phyloP scores from a whole-genome alignment of 371 early-diverging fungal species.

The Mortierella polycephala region DNA sequence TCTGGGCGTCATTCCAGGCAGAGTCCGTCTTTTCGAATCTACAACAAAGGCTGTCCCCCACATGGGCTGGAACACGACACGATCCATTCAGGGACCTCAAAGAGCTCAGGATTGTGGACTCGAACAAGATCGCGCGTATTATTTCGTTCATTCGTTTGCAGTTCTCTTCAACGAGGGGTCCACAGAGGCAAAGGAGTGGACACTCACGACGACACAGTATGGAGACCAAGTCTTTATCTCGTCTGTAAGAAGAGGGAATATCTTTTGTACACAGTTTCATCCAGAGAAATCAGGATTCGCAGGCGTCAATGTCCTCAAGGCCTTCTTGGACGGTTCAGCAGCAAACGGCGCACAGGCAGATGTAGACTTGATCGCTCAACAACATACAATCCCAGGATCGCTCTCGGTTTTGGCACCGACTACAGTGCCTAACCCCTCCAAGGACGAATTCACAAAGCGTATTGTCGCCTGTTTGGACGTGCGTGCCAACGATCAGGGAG shows the following conservation, averaged over 20 bases:
- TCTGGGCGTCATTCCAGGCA: conserved; percentile 85
- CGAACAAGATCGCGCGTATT: conserved; percentile 73
- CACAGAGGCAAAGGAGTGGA: conserved; percentile 71
- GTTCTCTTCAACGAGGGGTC: conserved; percentile 68
- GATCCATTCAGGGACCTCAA: conserved; percentile 43
- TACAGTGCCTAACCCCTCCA: conserved; percentile 32
- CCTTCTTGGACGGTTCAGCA: conserved; percentile 75
- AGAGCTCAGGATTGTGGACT: conserved; percentile 53
- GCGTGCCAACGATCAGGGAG: conserved; percentile 94
- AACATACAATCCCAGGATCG: conserved; percentile 8
- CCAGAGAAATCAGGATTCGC: conserved; percentile 97
- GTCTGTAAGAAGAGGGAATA: conserved; percentile 82
- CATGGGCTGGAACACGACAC: conserved; percentile 96
- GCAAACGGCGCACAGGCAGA: conserved; percentile 17
- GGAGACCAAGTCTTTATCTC: conserved; percentile 88
- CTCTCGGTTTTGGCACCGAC: conserved; percentile 27
- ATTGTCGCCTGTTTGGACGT: conserved; percentile 98
- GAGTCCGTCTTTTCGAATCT: conserved; percentile 74
- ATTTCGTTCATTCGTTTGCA: conserved; percentile 97
- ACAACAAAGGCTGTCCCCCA: conserved; percentile 91
- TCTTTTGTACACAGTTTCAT: conserved; percentile 97
- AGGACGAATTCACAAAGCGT: conserved; percentile 82
- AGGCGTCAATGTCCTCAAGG: conserved; percentile 82
- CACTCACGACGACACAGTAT: conserved; percentile 84
- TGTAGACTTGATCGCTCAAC: conserved; percentile 15